Evolutionary conservation across 2,329 filamentous ascomycete genomes (phyloP), one percentile per base, ranked within the genome.

Genomic region (Phaeosphaeria sp.): DNA sequence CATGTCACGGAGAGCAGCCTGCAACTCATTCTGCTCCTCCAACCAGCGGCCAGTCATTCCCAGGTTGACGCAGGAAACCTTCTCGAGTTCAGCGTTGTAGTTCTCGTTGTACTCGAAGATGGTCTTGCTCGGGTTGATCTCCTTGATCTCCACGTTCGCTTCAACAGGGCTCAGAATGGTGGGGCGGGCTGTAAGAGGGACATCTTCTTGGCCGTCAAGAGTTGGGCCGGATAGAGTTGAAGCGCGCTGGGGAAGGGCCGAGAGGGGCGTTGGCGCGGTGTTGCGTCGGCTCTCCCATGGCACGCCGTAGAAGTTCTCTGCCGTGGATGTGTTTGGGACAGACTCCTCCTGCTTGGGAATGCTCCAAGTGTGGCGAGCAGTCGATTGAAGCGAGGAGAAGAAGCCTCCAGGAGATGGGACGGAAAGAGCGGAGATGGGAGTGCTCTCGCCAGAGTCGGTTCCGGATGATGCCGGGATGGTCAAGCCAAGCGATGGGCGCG

Each of bases 331-430:
- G 0, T 92, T 94, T 1, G 93, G 93, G 0, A 87, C 87, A 2
- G 75, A 74, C 11, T 78, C 76, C 15, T 74, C 70, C 24, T 61
- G 64, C 50, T 69, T 71, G 20, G 70, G 68, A 9, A 89, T 80
- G 69, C 92, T 88, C 94, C 94, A 98, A 13, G 93, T 95, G 70
- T 89, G 88, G 51, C 93, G 87, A 39, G 89, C 88, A 52, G 87
- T 86, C 3, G 89, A 87, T 39, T 90, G 91, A 25, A 97, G 84
- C 0, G 90, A 92, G 2, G 91, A 91, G 78, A 97, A 97, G 82
- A 97, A 97, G 0, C 91, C 92, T 24, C 92, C 90, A 0, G 94
- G 94, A 0, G 94, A 97, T 6, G 93, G 94, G 33, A 98, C 93
- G 24, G 93, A 93, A 20, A 97, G 84, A 57, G 86, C 88, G 20